Base-by-base conservation (phyloP, 345 rosid species). In the Citropsis articulata region DNA sequence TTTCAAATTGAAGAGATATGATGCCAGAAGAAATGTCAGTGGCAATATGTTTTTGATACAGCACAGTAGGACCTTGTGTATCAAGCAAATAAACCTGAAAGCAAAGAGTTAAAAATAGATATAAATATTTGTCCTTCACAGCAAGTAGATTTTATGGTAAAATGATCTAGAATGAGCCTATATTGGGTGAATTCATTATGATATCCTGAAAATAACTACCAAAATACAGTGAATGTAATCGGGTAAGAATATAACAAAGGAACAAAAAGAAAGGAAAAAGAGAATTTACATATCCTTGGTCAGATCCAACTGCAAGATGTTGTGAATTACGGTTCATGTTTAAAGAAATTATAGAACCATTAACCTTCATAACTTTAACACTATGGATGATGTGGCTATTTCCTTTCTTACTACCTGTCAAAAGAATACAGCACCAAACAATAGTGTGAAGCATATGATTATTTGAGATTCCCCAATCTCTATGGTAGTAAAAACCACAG, bases 211-310 rank as follows among this genome's bases (percentile, higher is more conserved):
- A 13, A 53, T 18, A 53, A 53, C 57, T 1, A 53, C 22, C 21
- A 16, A 53, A 53, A 53, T 18, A 53, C 1, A 19, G 21, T 53
- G 57, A 53, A 18, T 18, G 22, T 53, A 53, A 18, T 53, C 57
- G 18, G 57, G 57, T 16, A 70, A 27, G 35, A 55, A 55, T 63
- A 70, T 24, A 36, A 64, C 70, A 66, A 36, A 36, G 14, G n/a
- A 35, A n/a, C 64, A 57, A 69, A 7, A 16, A 31, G n/a, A 63
- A 65, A 69, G 55, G 28, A 62, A 71, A 75, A 24, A 22, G 69
- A 30, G 45, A 72, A 60, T 94, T 85, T 89, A 91, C 99, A 82
- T 91, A 87, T 91, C 99, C 99, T 84, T 90, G 89, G 79, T 91
- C 97, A 71, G 97, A 79, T 71, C 98, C 98, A 76, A 92, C 78